These are phyloP conservation scores for Kalanchoe fedtschenkoi DNA, from an alignment of 164 flowering plant species.

Conservation along the genomic window DNA sequence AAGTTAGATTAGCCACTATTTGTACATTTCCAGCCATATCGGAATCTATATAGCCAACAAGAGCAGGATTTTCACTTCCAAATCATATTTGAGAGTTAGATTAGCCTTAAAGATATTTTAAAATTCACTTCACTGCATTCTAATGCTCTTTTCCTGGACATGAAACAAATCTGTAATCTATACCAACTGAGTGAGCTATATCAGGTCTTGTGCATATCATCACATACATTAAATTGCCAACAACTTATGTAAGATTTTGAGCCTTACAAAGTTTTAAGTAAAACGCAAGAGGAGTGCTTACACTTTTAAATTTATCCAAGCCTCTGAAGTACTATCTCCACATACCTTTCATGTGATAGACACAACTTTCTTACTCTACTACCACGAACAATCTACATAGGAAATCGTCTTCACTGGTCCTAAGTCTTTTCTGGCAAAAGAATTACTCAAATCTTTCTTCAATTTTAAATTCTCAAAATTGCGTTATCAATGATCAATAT, in stretches of 20 bases:
- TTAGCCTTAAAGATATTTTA: neutral
- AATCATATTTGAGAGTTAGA: neutral
- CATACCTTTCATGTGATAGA: neutral
- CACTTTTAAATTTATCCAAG: neutral
- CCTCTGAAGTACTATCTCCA: neutral
- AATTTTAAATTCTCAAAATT: neutral
- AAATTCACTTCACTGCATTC: neutral
- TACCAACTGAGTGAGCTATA: neutral
- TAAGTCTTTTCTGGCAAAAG: slow-evolving; percentile 3
- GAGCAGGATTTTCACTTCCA: neutral
- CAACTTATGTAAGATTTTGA: neutral
- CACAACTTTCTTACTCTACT: neutral
- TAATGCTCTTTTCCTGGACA: neutral
- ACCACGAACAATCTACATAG: neutral
- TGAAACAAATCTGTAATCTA: neutral
- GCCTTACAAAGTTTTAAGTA: no score
- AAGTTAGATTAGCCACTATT: no score
- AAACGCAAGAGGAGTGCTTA: neutral
- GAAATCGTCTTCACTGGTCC: neutral
- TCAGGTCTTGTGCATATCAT: neutral
- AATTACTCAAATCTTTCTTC: neutral
- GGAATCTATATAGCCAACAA: neutral
- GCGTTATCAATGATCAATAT: neutral
- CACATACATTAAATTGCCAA: slow-evolving; percentile 1
- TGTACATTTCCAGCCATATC: neutral